Evolutionary conservation across 352 stramenopile species (phyloP).

Genomic region (Globisporangium cystogenes): DNA sequence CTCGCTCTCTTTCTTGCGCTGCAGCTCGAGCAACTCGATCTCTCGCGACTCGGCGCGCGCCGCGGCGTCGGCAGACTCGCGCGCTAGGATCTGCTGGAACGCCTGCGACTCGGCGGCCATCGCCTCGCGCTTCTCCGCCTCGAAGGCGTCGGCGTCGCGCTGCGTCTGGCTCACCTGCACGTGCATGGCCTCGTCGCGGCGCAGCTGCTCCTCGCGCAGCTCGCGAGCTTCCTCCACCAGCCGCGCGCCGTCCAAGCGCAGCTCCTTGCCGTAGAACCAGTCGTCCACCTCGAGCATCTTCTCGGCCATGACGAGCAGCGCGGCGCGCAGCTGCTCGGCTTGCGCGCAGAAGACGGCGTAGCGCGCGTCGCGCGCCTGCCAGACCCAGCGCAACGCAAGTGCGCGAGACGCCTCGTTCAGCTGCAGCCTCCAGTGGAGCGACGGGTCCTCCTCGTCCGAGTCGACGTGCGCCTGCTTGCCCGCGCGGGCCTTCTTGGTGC

Average conservation of each 20-base stretch:
- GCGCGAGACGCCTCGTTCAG: constrained; percentile 79
- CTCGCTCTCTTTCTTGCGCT: constrained; percentile 71
- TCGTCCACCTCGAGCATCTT: constrained; percentile 91
- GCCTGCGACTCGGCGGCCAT: constrained; percentile 45
- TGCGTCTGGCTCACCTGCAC: constrained; percentile 80
- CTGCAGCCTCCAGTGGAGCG: constrained; percentile 68
- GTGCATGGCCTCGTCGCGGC: constrained; percentile 72
- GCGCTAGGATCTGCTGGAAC: constrained; percentile 61
- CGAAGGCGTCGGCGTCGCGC: constrained; percentile 73
- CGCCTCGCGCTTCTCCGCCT: constrained; percentile 58
- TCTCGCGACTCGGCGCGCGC: constrained; percentile 58
- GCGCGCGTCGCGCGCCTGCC: constrained; percentile 60
- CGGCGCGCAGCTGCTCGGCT: constrained; percentile 47
- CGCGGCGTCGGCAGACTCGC: constrained; percentile 42
- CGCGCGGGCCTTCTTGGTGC: constrained; percentile 51
- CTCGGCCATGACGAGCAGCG: constrained; percentile 44
- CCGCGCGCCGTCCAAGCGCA: constrained; percentile 75
- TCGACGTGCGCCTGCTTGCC: constrained; percentile 58
- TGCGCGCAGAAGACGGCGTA: constrained; percentile 39
- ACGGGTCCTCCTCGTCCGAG: constrained; percentile 70
- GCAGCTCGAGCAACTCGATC: constrained; percentile 65
- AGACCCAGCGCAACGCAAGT: constrained; percentile 74
- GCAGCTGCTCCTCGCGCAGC: constrained; percentile 48
- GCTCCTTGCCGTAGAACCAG: constrained; percentile 90
- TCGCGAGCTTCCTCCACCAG: constrained; percentile 51